Conservation (phyloP, 2,329 filamentous ascomycete species). For the Nemania bipapillata region DNA sequence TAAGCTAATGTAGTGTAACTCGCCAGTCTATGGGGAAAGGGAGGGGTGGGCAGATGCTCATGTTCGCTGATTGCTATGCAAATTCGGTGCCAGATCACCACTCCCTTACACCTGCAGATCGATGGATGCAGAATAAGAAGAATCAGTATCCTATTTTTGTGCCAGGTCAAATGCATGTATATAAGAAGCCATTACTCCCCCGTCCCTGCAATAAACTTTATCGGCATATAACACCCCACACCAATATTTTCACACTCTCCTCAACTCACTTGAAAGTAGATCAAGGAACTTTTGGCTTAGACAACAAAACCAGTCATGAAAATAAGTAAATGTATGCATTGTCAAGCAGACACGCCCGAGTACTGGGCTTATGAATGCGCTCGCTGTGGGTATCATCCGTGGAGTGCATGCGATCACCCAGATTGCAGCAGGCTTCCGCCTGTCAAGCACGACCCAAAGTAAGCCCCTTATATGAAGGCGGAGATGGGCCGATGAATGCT, state of each 20-base stretch:
- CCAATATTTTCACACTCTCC: background rate
- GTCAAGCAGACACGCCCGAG: background rate
- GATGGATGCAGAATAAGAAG: background rate
- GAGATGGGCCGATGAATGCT: background rate
- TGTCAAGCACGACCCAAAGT: constrained; percentile 26
- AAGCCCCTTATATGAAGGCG: background rate
- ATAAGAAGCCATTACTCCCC: background rate
- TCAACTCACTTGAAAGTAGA: background rate
- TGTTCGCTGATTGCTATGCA: background rate
- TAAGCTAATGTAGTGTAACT: constrained; percentile 1
- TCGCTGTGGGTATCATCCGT: constrained; percentile 16
- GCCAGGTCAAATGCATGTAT: background rate
- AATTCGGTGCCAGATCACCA: background rate
- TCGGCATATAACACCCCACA: background rate
- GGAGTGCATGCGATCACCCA: constrained; percentile 20
- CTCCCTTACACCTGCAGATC: background rate
- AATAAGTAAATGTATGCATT: constrained; percentile 13
- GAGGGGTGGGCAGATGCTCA: background rate
- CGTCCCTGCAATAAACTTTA: background rate
- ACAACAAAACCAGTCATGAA: background rate
- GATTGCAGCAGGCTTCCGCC: constrained; percentile 22
- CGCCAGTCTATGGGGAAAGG: background rate
- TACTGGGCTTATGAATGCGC: background rate
- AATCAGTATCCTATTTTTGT: background rate
- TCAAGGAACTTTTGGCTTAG: background rate